A percentile compares a stretch with the other conserved stretches of the same genome.
phyloP scores from a whole-genome alignment of 108 stramenopile genomes.

The Pseudonitzschia pungens region DNA sequence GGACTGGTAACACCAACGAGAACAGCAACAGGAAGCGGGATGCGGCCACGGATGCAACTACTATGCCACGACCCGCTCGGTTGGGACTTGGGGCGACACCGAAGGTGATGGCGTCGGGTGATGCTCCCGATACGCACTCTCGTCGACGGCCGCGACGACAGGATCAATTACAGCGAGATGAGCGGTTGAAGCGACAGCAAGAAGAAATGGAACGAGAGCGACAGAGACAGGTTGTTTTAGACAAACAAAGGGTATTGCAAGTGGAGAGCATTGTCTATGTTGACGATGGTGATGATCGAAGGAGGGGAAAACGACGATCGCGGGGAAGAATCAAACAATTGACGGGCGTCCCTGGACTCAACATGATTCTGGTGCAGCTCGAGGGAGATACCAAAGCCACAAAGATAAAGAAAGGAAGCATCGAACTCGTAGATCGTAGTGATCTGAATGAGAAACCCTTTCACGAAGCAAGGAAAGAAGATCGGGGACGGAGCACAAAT shows the following conservation, averaged over 20 bases:
- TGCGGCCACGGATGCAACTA: slow-evolving; percentile 16
- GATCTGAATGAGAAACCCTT: slow-evolving; percentile 71
- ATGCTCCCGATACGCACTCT: slow-evolving; percentile 29
- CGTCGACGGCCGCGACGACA: slow-evolving; percentile 30
- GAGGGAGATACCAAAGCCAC: slow-evolving; percentile 51
- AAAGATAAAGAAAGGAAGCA: slow-evolving; percentile 59
- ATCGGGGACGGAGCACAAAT: slow-evolving; percentile 15
- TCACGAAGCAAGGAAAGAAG: slow-evolving; percentile 23
- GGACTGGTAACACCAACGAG: slow-evolving; percentile 53
- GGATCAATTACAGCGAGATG: slow-evolving; percentile 70
- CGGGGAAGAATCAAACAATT: slow-evolving; percentile 63
- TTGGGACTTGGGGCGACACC: slow-evolving; percentile 87
- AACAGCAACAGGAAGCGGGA: slow-evolving; percentile 8
- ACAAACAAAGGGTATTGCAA: slow-evolving; percentile 77
- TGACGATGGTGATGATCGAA: background rate
- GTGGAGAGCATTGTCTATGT: slow-evolving; percentile 74
- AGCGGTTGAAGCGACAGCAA: slow-evolving; percentile 43
- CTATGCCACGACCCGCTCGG: slow-evolving; percentile 75
- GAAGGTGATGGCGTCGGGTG: slow-evolving; percentile 26
- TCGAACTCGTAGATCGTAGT: slow-evolving; percentile 52
- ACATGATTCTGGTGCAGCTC: slow-evolving; percentile 67
- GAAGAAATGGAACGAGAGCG: slow-evolving; percentile 52
- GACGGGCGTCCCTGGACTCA: slow-evolving; percentile 83
- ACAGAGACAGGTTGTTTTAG: slow-evolving; percentile 44
- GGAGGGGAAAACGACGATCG: background rate